Conservation (phyloP, 768 basidiomycete genomes). For the Rhodosporidiobolus sp. region DNA sequence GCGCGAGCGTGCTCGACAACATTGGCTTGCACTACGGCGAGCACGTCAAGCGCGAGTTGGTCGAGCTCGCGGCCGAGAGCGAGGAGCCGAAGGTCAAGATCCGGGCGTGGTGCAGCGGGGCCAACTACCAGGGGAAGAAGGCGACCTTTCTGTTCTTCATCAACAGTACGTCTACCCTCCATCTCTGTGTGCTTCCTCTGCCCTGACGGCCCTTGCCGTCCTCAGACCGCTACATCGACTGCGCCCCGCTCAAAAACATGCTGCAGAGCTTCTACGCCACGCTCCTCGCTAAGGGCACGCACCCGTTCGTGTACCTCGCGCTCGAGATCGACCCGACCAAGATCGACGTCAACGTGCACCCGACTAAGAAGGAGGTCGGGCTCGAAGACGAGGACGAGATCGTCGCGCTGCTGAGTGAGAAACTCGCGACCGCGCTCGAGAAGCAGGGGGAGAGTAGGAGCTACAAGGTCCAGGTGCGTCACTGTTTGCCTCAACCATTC, state of each 20-base stretch:
- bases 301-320: conserved; percentile 90
- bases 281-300: conserved; percentile 82
- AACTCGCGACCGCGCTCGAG: conserved; percentile 64
- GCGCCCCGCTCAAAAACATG: conserved; percentile 75
- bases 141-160: conserved; percentile 85
- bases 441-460: conserved; percentile 50
- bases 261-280: conserved; percentile 79
- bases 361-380: conserved; percentile 82
- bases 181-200: background rate
- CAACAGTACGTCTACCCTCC: conserved; percentile 63
- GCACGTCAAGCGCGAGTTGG: conserved; percentile 70
- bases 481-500: background rate
- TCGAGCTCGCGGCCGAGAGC: conserved; percentile 49
- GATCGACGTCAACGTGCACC: conserved; percentile 96
- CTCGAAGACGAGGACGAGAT: conserved; percentile 88
- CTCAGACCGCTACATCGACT: conserved; percentile 87
- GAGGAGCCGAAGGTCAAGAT: conserved; percentile 63
- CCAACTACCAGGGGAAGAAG: conserved; percentile 86
- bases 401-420: conserved; percentile 69
- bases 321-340: conserved; percentile 77
- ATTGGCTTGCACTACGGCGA: conserved; percentile 81
- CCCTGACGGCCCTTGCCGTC: background rate
- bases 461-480: conserved; percentile 52
- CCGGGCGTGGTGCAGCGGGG: conserved; percentile 73
- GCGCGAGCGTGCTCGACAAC: conserved; percentile 62